These are phyloP conservation scores for Colletotrichum limetticola DNA, from an alignment of 2,329 filamentous ascomycete species.

Conservation along the genomic window DNA sequence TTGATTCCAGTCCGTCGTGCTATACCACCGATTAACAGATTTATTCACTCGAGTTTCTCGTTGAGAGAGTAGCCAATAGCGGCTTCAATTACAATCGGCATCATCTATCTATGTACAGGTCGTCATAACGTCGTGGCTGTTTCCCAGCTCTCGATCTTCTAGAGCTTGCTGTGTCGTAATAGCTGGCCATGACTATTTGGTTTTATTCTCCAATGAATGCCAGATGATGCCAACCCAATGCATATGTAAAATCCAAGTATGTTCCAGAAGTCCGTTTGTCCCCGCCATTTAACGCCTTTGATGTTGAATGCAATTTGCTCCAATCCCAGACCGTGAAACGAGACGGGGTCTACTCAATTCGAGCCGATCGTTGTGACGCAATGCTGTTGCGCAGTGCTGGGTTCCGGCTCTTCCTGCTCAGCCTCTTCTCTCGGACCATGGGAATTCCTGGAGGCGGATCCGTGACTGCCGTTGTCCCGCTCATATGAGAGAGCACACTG, in stretches of 20 bases:
- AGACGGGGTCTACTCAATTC: slow-evolving; percentile 12
- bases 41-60: not conserved
- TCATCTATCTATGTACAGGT: slow-evolving; percentile 24
- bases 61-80: not conserved
- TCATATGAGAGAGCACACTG: slow-evolving; percentile 22
- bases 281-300: slow-evolving; percentile 8
- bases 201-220: slow-evolving; percentile 10
- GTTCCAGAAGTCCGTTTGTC: slow-evolving; percentile 12
- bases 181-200: slow-evolving; percentile 3
- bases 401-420: slow-evolving; percentile 16
- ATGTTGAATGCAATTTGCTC: not conserved
- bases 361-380: slow-evolving; percentile 26
- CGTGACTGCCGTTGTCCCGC: slow-evolving; percentile 7
- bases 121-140: slow-evolving; percentile 23
- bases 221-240: slow-evolving; percentile 26
- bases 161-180: slow-evolving; percentile 2
- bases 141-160: not conserved
- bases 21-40: too few species aligned
- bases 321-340: not conserved
- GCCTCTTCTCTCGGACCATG: slow-evolving; percentile 29
- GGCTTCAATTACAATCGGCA: slow-evolving; percentile 6
- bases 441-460: slow-evolving; percentile 2
- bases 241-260: slow-evolving; percentile 30
- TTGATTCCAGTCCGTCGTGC: not conserved
- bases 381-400: slow-evolving; percentile 23